Evolutionary conservation across 1,284 basidiomycete species (phyloP), one percentile per base, ranked within the genome.

Genomic region (Chalciporus sp.): DNA sequence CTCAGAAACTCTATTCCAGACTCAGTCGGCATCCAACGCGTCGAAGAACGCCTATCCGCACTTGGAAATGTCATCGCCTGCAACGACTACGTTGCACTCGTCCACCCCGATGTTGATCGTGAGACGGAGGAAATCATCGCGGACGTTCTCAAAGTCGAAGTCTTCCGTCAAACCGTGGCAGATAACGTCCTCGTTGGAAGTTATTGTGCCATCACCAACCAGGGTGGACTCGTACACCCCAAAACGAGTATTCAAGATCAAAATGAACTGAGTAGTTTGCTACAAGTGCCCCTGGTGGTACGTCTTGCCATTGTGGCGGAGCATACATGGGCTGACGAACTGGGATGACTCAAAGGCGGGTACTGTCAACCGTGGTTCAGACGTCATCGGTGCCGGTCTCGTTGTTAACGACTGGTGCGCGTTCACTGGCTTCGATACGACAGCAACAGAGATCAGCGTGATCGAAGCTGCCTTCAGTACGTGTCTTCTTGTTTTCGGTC

Each of bases 71-170:
- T 99, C 55, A 96, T 99, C 72, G 94, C 94, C 16, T 97, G 94
- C 76, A 99, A 99, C 73, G 96, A 98, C 79, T 92, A 97, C 68
- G 95, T 98, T 60, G 95, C 95, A 8, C 87, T 98, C 62, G 95
- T 97, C 19, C 95, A 98, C 74, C 97, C 97, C 12, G 97, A 99
- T 65, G 81, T 99, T 58, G 96, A 99, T 76, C 85, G 96, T 54
- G 97, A 99, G 76, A 99, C 97, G 8, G 97, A 99, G 71, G 97
- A 99, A 74, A 99, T 99, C 74, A 98, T 99, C 72, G 96, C 97
- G 47, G 97, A 99, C 73, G 94, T 98, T 11, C 84, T 99, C 62
- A 98, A 98, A 75, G 97, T 99, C 57, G 97, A 99, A 74, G 97
- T 99, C 5, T 99, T 99, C 80, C 82, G 96, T 49, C 96, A 99